phyloP scores from a whole-genome alignment of 2,329 filamentous ascomycete genomes.

The Ascochyta koolunga region DNA sequence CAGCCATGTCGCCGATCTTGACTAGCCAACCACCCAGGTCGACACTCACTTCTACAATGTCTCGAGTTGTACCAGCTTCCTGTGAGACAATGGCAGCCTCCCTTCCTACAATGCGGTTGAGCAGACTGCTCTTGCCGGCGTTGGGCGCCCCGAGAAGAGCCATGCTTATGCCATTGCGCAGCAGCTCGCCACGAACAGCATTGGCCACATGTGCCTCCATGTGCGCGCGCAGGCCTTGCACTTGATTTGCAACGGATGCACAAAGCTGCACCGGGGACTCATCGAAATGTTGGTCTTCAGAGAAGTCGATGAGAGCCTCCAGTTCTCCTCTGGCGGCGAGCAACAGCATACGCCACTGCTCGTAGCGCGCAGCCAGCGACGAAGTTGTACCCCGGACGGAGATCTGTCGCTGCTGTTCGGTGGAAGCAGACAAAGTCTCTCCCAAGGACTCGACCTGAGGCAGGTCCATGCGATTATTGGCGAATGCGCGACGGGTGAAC shows the following conservation, averaged over 20 bases:
- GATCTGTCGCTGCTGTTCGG: conserved; percentile 88
- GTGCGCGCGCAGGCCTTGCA: conserved; percentile 64
- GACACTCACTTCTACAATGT: conserved; percentile 89
- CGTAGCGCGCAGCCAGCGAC: conserved; percentile 75
- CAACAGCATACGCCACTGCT: conserved; percentile 77
- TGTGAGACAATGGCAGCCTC: conserved; percentile 94
- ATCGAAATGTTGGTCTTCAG: conserved; percentile 96
- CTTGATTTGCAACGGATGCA: conserved; percentile 69
- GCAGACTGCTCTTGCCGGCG: conserved; percentile 89
- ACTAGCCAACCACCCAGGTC: conserved; percentile 91
- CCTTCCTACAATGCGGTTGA: conserved; percentile 87
- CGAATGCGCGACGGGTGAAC: conserved; percentile 90
- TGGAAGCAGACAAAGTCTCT: conserved; percentile 69
- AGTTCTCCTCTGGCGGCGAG: conserved; percentile 86
- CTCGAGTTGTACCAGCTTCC: conserved; percentile 91
- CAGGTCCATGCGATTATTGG: conserved; percentile 83
- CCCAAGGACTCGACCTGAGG: conserved; percentile 76
- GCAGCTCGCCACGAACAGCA: conserved; percentile 79
- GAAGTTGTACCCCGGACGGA: conserved; percentile 80
- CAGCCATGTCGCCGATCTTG: conserved; percentile 94
- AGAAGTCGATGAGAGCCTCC: conserved; percentile 95
- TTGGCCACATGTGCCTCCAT: conserved; percentile 76
- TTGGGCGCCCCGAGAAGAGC: conserved; percentile 91
- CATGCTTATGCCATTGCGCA: conserved; percentile 83
- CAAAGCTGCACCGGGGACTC: conserved; percentile 79